Evolutionary conservation across 495 filamentous ascomycete species (phyloP), one percentile per base, ranked within the genome.

Genomic region (Penicillium antarcticum): DNA sequence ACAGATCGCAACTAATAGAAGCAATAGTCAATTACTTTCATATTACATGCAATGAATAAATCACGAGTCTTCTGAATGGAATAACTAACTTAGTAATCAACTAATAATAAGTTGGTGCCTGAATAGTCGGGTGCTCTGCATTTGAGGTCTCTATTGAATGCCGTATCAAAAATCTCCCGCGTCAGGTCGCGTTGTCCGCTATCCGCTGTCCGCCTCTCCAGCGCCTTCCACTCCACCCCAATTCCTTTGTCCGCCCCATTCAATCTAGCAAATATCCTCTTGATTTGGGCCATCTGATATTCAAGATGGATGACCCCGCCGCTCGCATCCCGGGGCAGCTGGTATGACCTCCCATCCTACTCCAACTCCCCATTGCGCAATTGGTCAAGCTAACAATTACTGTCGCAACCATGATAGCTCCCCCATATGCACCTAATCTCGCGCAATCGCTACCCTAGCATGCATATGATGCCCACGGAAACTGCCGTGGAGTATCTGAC

Each of bases 351-450:
- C 35, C 32, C 38, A 41, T 51, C 48, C 41, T 47, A 33, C 34
- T 37, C 44, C 31, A 18, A 35, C 41, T 45, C 17, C 42, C 36
- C 36, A 36, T 45, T n/a, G 38, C 26, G 23, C n/a, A 33, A 45
- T 43, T 40, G 33, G 34, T 53, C 34, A 12, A 31, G 34, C 37
- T 24, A 13, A 53, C 60, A 71, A 43, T 69, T 55, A 13, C 42
- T 45, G 24, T 62, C 46, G 32, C 52, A 18, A 48, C 37, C 13
- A 29, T 39, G 41, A 13, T 43, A 92, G 89, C 80, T 94, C 62
- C 86, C 86, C 11, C 91, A 96, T 69, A 84, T 95, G 60, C 91
- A 96, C 60, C 79, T 95, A 32, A 70, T 95, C 12, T 95, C 89
- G 42, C 83, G 82, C 19, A 83, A 85, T 59, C 77, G 81, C 61